Evolutionary conservation across 2,329 filamentous ascomycete species (phyloP).

Genomic region (Pezizomycotina sp.): DNA sequence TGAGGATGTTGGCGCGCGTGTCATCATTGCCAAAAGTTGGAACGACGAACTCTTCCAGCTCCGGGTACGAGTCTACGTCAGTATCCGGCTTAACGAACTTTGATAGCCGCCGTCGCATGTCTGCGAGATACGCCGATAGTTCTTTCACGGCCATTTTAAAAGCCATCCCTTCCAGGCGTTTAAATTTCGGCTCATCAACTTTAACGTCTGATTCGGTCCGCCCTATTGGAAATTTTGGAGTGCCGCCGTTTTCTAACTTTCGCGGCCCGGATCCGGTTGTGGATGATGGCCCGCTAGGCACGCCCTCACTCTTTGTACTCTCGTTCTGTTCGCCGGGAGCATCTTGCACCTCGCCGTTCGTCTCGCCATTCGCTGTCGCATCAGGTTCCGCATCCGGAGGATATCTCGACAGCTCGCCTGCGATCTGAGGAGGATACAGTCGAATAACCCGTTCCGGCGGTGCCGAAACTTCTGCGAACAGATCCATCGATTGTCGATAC

Average conservation of each 20-base stretch:
- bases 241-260: slow-evolving; percentile 11
- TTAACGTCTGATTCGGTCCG: too few species aligned
- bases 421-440: slow-evolving; percentile 67
- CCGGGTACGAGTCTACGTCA: slow-evolving; percentile 44
- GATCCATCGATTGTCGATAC: slow-evolving; percentile 69
- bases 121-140: slow-evolving; percentile 72
- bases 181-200: too few species aligned
- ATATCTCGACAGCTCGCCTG: slow-evolving; percentile 52
- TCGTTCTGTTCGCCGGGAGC: too few species aligned
- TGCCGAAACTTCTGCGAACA: slow-evolving; percentile 80
- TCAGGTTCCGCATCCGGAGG: slow-evolving; percentile 37
- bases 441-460: slow-evolving; percentile 76
- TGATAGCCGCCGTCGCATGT: slow-evolving; percentile 42
- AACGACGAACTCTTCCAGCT: slow-evolving; percentile 37
- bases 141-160: slow-evolving; percentile 66
- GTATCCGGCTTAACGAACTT: slow-evolving; percentile 28
- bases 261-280: slow-evolving; percentile 20
- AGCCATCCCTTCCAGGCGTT: slow-evolving; percentile 58
- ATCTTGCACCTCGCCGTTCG: slow-evolving; percentile 29
- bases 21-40: slow-evolving; percentile 5
- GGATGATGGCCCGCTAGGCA: slow-evolving; percentile 19
- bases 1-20: background rate
- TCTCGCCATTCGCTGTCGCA: slow-evolving; percentile 2
- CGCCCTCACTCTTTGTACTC: too few species aligned
- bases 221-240: slow-evolving; percentile 14